Conservation (phyloP, 2,329 filamentous ascomycete genomes). For the Exophiala viscosa region DNA sequence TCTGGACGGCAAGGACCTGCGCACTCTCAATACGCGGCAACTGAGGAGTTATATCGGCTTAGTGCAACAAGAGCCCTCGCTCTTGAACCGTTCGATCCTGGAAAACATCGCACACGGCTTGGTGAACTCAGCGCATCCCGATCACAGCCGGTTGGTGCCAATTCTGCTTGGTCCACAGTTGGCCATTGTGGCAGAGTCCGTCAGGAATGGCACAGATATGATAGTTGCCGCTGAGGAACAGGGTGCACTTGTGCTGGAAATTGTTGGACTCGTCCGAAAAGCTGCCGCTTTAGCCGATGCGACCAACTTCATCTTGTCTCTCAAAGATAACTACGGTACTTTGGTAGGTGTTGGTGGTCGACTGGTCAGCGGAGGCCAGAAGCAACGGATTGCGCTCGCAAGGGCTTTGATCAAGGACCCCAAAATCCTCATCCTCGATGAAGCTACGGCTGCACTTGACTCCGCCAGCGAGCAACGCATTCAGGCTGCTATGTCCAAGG, state of each 20-base stretch:
- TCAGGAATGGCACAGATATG: conserved; percentile 36
- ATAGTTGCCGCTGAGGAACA: conserved; percentile 35
- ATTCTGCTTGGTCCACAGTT: background rate
- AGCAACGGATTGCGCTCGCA: conserved; percentile 92
- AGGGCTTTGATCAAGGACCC: conserved; percentile 85
- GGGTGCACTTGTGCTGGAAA: conserved; percentile 51
- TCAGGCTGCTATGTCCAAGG: conserved; percentile 76
- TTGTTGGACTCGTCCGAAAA: conserved; percentile 64
- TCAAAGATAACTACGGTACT: conserved; percentile 87
- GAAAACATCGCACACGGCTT: conserved; percentile 54
- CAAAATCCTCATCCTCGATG: conserved; percentile 86
- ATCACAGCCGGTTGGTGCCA: background rate
- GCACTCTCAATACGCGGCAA: conserved; percentile 80
- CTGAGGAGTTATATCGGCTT: conserved; percentile 85
- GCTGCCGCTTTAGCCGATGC: conserved; percentile 90
- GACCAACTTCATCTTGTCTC: conserved; percentile 76
- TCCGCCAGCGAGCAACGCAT: conserved; percentile 43
- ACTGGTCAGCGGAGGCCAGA: conserved; percentile 87
- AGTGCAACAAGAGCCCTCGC: conserved; percentile 80
- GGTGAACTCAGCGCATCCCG: conserved; percentile 32
- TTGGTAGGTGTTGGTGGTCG: conserved; percentile 94
- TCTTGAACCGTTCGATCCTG: conserved; percentile 51
- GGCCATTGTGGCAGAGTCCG: conserved; percentile 33
- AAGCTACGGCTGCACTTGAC: conserved; percentile 89
- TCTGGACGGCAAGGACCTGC: conserved; percentile 78